These are phyloP conservation scores for Musa troglodytarum DNA, from an alignment of 176 grass and related monocot genomes.

Conservation along the genomic window DNA sequence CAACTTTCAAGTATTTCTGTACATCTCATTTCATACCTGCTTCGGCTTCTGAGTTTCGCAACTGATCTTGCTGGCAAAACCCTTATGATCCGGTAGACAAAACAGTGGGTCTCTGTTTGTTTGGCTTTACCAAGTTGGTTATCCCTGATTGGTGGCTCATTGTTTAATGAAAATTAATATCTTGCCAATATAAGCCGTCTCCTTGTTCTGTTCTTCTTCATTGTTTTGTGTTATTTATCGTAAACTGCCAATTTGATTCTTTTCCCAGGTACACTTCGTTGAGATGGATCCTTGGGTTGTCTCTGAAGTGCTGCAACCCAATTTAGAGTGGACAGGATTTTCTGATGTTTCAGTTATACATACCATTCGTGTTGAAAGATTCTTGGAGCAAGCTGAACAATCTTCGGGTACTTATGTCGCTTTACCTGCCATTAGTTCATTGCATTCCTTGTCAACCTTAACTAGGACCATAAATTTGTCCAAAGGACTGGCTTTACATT, in stretches of 20 bases:
- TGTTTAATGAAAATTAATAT: neutral
- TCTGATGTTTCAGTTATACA: slow-evolving; percentile 73
- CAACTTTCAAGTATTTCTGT: neutral
- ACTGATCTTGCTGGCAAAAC: neutral
- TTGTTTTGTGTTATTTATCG: neutral
- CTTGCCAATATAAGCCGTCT: neutral
- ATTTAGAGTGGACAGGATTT: slow-evolving; percentile 85
- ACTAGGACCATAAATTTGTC: neutral
- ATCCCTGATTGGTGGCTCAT: too few species aligned
- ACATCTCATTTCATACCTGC: neutral
- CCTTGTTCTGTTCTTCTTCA: neutral
- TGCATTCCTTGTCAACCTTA: neutral
- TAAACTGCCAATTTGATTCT: neutral
- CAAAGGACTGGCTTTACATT: too few species aligned
- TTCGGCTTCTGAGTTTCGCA: neutral
- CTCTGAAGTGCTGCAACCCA: slow-evolving; percentile 67
- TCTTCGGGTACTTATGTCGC: slow-evolving; percentile 34
- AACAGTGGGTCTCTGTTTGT: neutral
- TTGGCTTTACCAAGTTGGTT: neutral
- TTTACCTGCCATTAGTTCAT: neutral
- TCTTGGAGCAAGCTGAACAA: slow-evolving; percentile 64
- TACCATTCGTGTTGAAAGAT: slow-evolving; percentile 67
- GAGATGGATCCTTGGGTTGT: slow-evolving; percentile 95
- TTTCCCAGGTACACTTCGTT: slow-evolving; percentile 72
- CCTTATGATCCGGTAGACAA: neutral